Evolutionary conservation across 148 eudicot genomes (phyloP).

Genomic region (Euryodendron excelsum): DNA sequence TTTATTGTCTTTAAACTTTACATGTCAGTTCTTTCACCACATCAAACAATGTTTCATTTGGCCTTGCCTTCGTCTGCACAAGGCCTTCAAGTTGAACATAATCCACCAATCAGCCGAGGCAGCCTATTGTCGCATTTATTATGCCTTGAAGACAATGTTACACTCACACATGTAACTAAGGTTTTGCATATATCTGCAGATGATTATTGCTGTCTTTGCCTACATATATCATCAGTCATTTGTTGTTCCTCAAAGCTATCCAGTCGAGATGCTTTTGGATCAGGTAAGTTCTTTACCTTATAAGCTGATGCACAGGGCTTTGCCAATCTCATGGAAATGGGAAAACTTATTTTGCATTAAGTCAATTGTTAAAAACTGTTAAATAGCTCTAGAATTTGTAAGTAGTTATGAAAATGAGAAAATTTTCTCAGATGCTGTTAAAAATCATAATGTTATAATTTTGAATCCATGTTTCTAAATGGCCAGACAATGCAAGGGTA

Average conservation of each 20-base stretch:
- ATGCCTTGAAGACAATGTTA: background rate
- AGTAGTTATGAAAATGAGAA: background rate
- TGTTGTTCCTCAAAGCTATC: conserved; percentile 41
- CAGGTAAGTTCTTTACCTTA: conserved; percentile 27
- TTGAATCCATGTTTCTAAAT: background rate
- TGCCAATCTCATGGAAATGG: background rate
- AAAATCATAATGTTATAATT: background rate
- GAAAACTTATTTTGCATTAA: no score
- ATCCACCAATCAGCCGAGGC: background rate
- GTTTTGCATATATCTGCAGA: conserved; percentile 21
- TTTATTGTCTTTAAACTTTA: background rate
- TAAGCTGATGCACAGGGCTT: background rate
- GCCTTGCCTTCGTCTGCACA: background rate
- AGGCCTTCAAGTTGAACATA: background rate
- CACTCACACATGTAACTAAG: background rate
- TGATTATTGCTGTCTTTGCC: conserved; percentile 61
- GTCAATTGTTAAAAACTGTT: no score
- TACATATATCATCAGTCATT: conserved; percentile 60
- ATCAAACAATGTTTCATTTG: background rate
- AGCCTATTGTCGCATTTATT: background rate
- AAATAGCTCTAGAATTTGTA: no score
- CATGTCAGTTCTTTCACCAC: no score
- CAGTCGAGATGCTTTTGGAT: conserved; percentile 44
- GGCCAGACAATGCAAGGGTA: background rate
- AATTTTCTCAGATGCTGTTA: no score